phyloP scores from a whole-genome alignment of 2,329 filamentous ascomycete species.

The Clarireedia sp. region DNA sequence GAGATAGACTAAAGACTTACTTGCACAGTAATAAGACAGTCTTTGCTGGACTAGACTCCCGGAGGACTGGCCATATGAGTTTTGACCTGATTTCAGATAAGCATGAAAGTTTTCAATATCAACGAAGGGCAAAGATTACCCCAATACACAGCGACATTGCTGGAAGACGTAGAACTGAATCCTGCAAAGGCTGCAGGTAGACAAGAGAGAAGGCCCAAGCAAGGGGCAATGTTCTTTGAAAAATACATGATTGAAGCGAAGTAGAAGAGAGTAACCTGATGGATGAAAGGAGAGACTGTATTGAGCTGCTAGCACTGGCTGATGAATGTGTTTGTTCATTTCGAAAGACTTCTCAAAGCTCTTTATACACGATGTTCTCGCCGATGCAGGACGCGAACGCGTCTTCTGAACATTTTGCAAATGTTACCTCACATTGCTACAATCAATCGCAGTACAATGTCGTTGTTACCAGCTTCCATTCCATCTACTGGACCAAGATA shows the following conservation, averaged over 20 bases:
- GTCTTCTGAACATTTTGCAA: neutral
- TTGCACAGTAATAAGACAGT: slow-evolving; percentile 50
- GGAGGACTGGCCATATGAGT: slow-evolving; percentile 44
- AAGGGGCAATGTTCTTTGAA: slow-evolving; percentile 12
- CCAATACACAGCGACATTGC: slow-evolving; percentile 61
- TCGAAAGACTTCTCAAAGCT: neutral
- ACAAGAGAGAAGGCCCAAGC: slow-evolving; percentile 26
- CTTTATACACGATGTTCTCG: neutral
- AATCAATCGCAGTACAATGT: neutral
- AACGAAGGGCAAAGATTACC: slow-evolving; percentile 33
- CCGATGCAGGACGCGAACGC: neutral
- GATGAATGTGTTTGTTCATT: no score
- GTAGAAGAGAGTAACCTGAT: no score
- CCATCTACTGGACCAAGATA: neutral
- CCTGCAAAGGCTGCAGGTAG: slow-evolving; percentile 31
- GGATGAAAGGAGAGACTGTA: no score
- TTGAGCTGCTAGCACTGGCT: no score
- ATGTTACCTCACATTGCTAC: neutral
- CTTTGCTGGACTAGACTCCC: slow-evolving; percentile 43
- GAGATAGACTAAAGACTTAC: slow-evolving; percentile 32
- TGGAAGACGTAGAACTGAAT: slow-evolving; percentile 37
- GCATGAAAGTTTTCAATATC: neutral
- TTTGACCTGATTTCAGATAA: slow-evolving; percentile 39
- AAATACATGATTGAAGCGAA: neutral
- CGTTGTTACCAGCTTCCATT: neutral